Conservation (phyloP, 2,329 filamentous ascomycete species). For the Apiospora hydei region DNA sequence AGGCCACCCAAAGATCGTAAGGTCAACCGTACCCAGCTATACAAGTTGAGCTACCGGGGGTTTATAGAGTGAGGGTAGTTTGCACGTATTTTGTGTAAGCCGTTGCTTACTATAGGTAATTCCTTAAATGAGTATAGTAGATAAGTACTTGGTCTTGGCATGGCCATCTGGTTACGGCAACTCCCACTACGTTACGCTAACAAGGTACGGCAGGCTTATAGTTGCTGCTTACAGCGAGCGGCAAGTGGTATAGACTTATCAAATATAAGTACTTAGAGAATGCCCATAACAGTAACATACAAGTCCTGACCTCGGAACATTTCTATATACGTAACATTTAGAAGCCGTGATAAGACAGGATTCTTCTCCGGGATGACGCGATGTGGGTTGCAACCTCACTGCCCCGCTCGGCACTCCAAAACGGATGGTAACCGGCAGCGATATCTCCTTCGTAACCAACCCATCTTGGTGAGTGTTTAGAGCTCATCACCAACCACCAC, state of each 20-base stretch:
- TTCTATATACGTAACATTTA: not conserved
- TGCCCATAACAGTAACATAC: not conserved
- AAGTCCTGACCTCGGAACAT: not conserved
- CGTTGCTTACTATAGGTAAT: not conserved
- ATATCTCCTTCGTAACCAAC: not conserved
- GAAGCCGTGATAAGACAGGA: not conserved
- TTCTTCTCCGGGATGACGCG: constrained; percentile 9
- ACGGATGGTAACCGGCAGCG: not conserved
- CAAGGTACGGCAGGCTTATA: too few relatives aligned
- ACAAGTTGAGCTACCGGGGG: not conserved
- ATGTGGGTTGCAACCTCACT: not conserved
- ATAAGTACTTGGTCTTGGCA: not conserved
- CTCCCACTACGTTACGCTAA: not conserved
- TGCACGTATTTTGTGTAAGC: not conserved
- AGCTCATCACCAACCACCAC: not conserved
- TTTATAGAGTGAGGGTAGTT: too few relatives aligned
- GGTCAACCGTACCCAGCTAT: not conserved
- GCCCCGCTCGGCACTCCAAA: constrained; percentile 18
- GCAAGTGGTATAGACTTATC: too few relatives aligned
- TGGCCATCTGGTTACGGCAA: not conserved
- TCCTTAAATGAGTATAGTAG: not conserved
- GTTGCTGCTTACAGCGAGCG: too few relatives aligned
- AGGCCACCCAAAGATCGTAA: not conserved
- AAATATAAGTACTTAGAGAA: too few relatives aligned
- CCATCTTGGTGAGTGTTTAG: not conserved